Evolutionary conservation across 306 rosid species (phyloP).

Genomic region (Aeschynomene evenia): DNA sequence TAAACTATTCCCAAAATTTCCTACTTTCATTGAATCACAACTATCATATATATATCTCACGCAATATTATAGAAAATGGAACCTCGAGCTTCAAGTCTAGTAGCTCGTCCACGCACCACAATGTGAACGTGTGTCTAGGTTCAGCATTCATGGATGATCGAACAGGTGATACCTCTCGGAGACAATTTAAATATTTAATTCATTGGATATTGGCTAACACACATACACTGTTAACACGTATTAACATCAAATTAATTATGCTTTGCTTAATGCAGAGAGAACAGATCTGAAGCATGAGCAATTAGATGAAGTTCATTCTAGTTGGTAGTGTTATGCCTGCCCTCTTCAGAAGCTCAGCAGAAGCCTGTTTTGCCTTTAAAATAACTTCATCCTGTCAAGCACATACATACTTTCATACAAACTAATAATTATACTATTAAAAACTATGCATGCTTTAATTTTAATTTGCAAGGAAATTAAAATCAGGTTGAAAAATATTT

Average conservation of each 20-base stretch:
- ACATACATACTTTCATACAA: no score
- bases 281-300: not conserved
- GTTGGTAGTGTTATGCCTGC: conserved; percentile 67
- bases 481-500: not conserved
- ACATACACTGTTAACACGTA: not conserved
- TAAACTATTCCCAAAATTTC: no score
- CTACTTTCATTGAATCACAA: no score
- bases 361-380: conserved; percentile 60
- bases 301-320: conserved; percentile 68
- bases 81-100: no score
- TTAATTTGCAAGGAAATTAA: not conserved
- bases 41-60: no score
- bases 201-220: not conserved
- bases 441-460: no score
- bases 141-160: no score
- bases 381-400: conserved; percentile 62
- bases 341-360: conserved; percentile 58
- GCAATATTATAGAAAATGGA: no score
- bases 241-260: not conserved
- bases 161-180: not conserved
- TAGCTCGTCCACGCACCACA: no score
- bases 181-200: no score
- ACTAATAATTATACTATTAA: no score
- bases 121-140: no score
- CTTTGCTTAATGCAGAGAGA: not conserved